These are phyloP conservation scores for Telfairia occidentalis DNA, from an alignment of 331 rosid species.

Conservation along the genomic window DNA sequence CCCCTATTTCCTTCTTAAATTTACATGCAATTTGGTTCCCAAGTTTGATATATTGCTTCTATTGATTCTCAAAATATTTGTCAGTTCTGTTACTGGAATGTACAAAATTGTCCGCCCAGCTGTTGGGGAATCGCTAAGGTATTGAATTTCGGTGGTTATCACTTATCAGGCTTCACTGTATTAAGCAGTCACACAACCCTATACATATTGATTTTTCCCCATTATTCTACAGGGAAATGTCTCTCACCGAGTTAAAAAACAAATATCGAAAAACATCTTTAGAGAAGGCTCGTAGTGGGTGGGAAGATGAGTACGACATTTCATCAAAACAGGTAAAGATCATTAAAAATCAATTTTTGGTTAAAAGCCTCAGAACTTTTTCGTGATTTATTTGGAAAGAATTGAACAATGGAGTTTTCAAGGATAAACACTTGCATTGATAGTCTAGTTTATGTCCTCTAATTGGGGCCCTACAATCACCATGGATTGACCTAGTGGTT, in stretches of 20 bases:
- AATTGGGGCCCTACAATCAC: too few relatives aligned
- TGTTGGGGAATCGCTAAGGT: constrained; percentile 93
- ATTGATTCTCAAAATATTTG: constrained; percentile 16
- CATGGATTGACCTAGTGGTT: too few relatives aligned
- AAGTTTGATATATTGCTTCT: constrained; percentile 9
- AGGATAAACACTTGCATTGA: not conserved
- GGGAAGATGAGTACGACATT: constrained; percentile 86
- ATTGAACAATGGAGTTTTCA: not conserved
- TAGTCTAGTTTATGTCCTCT: not conserved
- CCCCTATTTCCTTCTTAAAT: not conserved
- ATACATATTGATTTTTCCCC: not conserved
- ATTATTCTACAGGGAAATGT: constrained; percentile 64
- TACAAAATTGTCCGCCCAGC: constrained; percentile 91
- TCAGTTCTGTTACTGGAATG: constrained; percentile 71
- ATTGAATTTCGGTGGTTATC: constrained; percentile 17
- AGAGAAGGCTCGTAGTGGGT: constrained; percentile 77
- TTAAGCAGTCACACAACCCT: not conserved
- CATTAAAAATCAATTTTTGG: not conserved
- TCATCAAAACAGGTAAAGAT: constrained; percentile 82
- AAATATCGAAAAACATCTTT: constrained; percentile 73
- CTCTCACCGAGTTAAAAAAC: constrained; percentile 66
- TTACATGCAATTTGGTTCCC: not conserved
- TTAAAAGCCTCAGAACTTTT: not conserved
- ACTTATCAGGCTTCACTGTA: constrained; percentile 4
- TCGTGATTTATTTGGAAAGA: not conserved